Conservation (phyloP, 2,329 filamentous ascomycete species). For the Metarhizium rileyi region DNA sequence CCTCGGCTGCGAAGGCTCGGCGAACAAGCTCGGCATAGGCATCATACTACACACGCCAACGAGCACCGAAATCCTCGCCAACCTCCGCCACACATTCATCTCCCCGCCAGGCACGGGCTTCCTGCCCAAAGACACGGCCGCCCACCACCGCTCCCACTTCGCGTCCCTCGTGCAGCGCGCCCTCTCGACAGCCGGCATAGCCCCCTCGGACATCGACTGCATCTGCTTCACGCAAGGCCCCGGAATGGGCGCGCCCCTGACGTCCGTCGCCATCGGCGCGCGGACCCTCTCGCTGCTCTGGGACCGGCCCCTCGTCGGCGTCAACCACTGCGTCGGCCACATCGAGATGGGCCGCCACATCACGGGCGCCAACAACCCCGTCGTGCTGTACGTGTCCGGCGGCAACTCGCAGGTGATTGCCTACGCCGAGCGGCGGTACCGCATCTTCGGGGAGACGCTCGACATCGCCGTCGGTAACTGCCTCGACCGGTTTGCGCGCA, state of each 20-base stretch:
- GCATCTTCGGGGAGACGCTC: conserved; percentile 95
- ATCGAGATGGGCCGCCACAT: conserved; percentile 97
- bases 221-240: conserved; percentile 94
- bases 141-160: conserved; percentile 82
- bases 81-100: conserved; percentile 87
- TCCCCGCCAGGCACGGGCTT: conserved; percentile 91
- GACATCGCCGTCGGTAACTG: conserved; percentile 98
- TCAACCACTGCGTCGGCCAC: conserved; percentile 97
- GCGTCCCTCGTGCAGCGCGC: conserved; percentile 71
- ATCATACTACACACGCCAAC: conserved; percentile 67
- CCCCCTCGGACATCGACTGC: conserved; percentile 67
- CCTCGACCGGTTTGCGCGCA: conserved; percentile 88
- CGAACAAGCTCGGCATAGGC: conserved; percentile 95
- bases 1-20: conserved; percentile 72
- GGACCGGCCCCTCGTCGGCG: conserved; percentile 80
- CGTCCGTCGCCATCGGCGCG: conserved; percentile 76
- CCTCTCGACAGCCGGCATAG: conserved; percentile 54
- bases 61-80: conserved; percentile 65
- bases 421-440: conserved; percentile 87
- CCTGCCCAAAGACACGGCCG: conserved; percentile 90
- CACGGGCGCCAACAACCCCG: conserved; percentile 81
- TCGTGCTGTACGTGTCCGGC: conserved; percentile 90
- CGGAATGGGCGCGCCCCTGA: conserved; percentile 90
- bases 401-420: conserved; percentile 98
- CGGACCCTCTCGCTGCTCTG: conserved; percentile 75